Percentiles rank a stretch among this genome's conserved stretches.
These are phyloP conservation scores for Plasmodium relictum DNA, from an alignment of 169 alveolate genomes.

Conservation along the genomic window DNA sequence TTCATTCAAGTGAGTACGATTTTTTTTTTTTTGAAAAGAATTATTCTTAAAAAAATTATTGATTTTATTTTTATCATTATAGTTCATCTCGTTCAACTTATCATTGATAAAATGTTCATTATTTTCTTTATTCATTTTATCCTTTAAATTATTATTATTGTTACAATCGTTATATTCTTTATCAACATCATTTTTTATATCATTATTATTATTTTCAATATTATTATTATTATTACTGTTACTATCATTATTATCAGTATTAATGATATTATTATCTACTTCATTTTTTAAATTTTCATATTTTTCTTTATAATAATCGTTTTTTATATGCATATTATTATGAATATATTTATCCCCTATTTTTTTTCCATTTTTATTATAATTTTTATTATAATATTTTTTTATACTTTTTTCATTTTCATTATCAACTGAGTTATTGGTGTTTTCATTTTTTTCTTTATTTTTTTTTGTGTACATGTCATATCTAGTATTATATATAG, in stretches of 20 bases:
- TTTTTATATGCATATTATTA: neutral
- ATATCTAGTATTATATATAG: too few relatives aligned
- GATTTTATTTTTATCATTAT: slow-evolving; percentile 25
- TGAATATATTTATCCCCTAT: neutral
- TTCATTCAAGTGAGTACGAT: slow-evolving; percentile 11
- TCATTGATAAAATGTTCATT: neutral
- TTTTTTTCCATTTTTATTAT: neutral
- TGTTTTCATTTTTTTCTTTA: too few relatives aligned
- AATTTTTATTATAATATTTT: neutral
- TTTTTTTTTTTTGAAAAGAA: slow-evolving; percentile 6
- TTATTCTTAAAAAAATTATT: slow-evolving; percentile 2
- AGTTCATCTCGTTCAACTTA: neutral
- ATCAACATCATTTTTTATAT: neutral
- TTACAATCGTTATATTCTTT: neutral
- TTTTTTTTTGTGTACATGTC: too few relatives aligned
- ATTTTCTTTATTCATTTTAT: neutral
- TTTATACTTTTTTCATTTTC: neutral
- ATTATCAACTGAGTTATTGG: neutral
- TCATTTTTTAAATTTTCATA: neutral
- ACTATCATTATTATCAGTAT: neutral
- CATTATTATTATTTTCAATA: slow-evolving; percentile 1
- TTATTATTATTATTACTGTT: slow-evolving; percentile 1
- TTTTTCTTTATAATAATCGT: neutral
- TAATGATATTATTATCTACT: neutral
- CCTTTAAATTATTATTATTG: neutral